These are phyloP conservation scores for Yarrowia sp. DNA, from an alignment of 805 yeast species.

Conservation along the genomic window DNA sequence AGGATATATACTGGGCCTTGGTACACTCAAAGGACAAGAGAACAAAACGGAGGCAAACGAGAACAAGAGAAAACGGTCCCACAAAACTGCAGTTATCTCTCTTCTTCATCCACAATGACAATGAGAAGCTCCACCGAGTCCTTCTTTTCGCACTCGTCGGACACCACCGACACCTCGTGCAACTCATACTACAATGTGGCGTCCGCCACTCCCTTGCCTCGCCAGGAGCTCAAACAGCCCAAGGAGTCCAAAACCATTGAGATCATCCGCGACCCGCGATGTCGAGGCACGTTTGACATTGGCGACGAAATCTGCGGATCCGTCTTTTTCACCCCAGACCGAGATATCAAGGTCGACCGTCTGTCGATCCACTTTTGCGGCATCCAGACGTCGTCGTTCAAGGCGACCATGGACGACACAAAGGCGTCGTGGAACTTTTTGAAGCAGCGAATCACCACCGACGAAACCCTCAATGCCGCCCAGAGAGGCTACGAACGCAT, in stretches of 20 bases:
- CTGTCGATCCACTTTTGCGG: constrained; percentile 25
- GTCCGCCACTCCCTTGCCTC: constrained; percentile 23
- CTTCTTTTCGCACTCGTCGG: constrained; percentile 32
- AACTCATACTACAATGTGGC: constrained; percentile 35
- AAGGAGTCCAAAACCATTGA: constrained; percentile 8
- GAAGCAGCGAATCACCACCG: constrained; percentile 17
- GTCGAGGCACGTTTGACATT: constrained; percentile 29
- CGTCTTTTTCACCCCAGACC: constrained; percentile 20
- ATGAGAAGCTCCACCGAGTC: constrained; percentile 32
- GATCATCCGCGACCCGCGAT: constrained; percentile 31
- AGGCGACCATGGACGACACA: constrained; percentile 36
- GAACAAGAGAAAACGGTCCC: no score
- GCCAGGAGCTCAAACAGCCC: constrained; percentile 35
- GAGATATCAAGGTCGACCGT: constrained; percentile 31
- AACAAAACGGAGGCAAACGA: no score
- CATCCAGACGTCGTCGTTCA: constrained; percentile 30
- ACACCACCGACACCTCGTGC: constrained; percentile 37
- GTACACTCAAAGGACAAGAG: no score
- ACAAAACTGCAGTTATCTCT: no score
- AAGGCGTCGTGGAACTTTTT: constrained; percentile 33
- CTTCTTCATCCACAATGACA: not conserved
- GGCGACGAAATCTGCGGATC: constrained; percentile 37
- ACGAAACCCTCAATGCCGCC: constrained; percentile 31
- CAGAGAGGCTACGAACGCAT: constrained; percentile 21
- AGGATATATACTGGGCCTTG: not conserved